A percentile compares a stretch with the other conserved stretches of the same genome.
Evolutionary conservation across 2,329 filamentous ascomycete species (phyloP).

Genomic region (Aureobasidium leucospermi): DNA sequence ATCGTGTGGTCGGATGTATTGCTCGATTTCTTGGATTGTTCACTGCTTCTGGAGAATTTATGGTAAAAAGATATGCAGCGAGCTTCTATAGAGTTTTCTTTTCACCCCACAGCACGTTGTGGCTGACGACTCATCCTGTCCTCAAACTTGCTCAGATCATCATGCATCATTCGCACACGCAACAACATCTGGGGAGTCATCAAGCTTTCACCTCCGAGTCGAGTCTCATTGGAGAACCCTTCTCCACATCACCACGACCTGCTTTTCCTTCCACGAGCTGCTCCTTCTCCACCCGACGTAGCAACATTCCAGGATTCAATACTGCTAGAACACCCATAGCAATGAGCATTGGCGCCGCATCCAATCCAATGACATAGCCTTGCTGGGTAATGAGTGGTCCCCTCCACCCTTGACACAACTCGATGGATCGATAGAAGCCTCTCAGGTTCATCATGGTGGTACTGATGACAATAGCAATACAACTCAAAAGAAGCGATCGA

Average conservation of each 20-base stretch:
- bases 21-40: background rate
- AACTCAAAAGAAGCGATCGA: background rate
- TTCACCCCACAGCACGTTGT: background rate
- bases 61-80: background rate
- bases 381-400: background rate
- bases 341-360: constrained; percentile 3
- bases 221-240: background rate
- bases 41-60: background rate
- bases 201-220: background rate
- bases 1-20: no score
- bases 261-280: background rate
- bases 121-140: background rate
- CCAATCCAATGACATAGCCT: constrained; percentile 6
- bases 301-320: constrained; percentile 2
- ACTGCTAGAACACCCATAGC: constrained; percentile 3
- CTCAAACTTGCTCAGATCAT: background rate
- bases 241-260: background rate
- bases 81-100: background rate
- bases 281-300: background rate
- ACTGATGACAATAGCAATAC: constrained; percentile 4
- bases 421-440: constrained; percentile 10
- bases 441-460: constrained; percentile 10
- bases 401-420: constrained; percentile 8
- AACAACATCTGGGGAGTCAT: background rate
- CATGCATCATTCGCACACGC: background rate